These are phyloP conservation scores for Vanderwaltozyma yarrowii DNA, from an alignment of 805 yeast species.

Conservation along the genomic window DNA sequence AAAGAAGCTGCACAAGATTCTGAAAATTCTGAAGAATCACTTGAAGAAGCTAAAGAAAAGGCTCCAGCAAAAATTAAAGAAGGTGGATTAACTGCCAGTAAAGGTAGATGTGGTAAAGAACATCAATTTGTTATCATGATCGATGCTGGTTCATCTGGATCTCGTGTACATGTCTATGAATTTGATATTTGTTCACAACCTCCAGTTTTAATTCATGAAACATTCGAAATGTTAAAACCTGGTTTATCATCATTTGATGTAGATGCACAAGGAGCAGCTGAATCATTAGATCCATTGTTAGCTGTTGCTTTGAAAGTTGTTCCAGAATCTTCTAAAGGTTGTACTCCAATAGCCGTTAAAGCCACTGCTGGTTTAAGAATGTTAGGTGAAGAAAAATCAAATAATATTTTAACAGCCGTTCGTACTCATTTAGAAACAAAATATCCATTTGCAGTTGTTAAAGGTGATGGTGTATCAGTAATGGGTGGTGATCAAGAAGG, in stretches of 20 bases:
- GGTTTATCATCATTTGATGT: constrained; percentile 82
- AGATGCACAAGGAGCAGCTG: constrained; percentile 82
- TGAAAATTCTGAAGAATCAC: not conserved
- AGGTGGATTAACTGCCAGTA: not conserved
- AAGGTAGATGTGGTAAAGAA: constrained; percentile 29
- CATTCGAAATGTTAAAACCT: constrained; percentile 82
- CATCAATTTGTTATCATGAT: constrained; percentile 82
- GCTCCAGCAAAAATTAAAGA: not conserved
- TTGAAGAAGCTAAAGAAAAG: not conserved
- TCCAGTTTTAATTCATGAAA: constrained; percentile 71
- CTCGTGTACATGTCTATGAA: constrained; percentile 88
- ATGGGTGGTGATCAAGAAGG: constrained; percentile 98
- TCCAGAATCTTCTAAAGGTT: constrained; percentile 60
- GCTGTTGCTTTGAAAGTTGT: constrained; percentile 67
- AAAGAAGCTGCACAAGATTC: no score
- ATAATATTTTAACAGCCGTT: constrained; percentile 66
- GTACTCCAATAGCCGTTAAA: constrained; percentile 93
- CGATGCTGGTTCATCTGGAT: constrained; percentile 98
- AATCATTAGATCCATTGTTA: constrained; percentile 76
- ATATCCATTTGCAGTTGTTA: constrained; percentile 89
- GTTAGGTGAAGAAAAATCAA: constrained; percentile 67
- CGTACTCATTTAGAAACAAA: constrained; percentile 61
- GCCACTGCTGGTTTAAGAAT: constrained; percentile 97
- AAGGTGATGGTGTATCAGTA: constrained; percentile 66
- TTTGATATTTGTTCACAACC: constrained; percentile 82